Conservation (phyloP, 371 early-diverging fungal species). For the Entomophthora muscae region DNA sequence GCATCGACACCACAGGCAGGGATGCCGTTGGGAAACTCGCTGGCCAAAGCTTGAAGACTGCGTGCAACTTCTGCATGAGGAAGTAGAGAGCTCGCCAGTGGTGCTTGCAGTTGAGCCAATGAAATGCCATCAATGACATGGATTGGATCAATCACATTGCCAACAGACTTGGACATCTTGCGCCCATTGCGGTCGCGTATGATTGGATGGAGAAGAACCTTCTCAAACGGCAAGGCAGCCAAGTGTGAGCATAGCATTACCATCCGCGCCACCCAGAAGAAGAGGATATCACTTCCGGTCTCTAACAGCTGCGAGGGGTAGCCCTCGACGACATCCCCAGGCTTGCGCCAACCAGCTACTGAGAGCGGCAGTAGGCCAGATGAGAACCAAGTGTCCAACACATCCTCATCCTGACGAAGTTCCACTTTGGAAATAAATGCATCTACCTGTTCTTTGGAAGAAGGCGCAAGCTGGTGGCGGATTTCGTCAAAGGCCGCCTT, state of each 20-base stretch:
- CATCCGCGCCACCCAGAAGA: conserved; percentile 99
- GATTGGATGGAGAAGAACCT: conserved; percentile 62
- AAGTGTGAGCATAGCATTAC: conserved; percentile 92
- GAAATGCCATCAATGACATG: conserved; percentile 84
- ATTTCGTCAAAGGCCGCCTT: conserved; percentile 39
- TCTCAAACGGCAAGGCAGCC: conserved; percentile 74
- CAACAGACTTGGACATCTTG: conserved; percentile 96
- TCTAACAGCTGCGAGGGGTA: conserved; percentile 79
- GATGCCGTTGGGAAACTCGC: conserved; percentile 92
- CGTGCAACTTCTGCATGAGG: conserved; percentile 13
- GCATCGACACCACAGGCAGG: conserved; percentile 95
- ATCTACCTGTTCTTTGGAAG: not conserved
- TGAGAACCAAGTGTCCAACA: conserved; percentile 99
- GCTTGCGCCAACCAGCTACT: conserved; percentile 44
- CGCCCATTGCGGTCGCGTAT: conserved; percentile 92
- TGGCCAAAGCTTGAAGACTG: conserved; percentile 39
- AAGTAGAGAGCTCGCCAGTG: conserved; percentile 58
- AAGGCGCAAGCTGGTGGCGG: conserved; percentile 13
- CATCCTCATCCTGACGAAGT: conserved; percentile 78
- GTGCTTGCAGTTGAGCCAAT: conserved; percentile 36
- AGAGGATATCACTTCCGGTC: conserved; percentile 98
- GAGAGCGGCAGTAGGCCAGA: conserved; percentile 95
- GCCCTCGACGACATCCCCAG: conserved; percentile 17
- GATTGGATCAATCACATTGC: conserved; percentile 95
- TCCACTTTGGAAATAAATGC: conserved; percentile 5